Base-by-base conservation (phyloP, 1,284 basidiomycete species). In the Heterobasidion annosum region DNA sequence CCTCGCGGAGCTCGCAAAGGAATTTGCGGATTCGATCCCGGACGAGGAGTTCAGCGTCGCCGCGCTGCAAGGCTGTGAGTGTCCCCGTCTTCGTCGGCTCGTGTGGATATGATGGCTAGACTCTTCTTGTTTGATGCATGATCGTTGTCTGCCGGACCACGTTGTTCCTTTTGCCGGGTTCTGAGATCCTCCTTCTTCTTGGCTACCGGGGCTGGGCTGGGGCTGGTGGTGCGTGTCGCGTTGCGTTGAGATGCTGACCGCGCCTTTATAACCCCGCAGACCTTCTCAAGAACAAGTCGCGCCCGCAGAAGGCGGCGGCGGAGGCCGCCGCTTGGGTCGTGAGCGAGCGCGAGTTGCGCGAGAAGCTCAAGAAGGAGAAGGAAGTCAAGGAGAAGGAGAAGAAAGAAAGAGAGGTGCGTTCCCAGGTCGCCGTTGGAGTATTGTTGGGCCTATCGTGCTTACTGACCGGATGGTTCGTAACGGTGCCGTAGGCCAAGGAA, bases 41-140 rank as follows among this genome's bases (percentile, higher is more conserved):
- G 85, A 89, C 25, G 82, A 86, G 44, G 85, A 87, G 68, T 90
- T 92, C 65, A 88, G 85, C 61, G 85, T 91, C 54, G 89, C 91
- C n/a, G 83, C 86, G 54, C 71, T 93, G 56, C 90, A 92, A 70
- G 90, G 88, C 65, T 92, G 85, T 88, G 67, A 77, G 85, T 81
- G 13, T 54, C 53, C 58, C 48, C 25, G 25, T 61, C 63, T 58
- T 60, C 63, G 57, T 57, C 44, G 55, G 53, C 55, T 56, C 50
- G 44, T 55, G 50, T 51, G 61, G 52, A 52, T 53, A 51, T 46
- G n/a, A 32, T 53, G 37, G 53, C 32, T 25, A 47, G 50, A 40
- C 37, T 40, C 46, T 48, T 34, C 34, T 34, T 49, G 48, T 33
- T 35, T 13, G 25, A 12, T 35, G 47, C 34, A 54, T 49, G 37